Percentiles rank a stretch among this genome's conserved stretches.
Evolutionary conservation across 495 filamentous ascomycete genomes (phyloP).

Genomic region (Penicillium herquei): DNA sequence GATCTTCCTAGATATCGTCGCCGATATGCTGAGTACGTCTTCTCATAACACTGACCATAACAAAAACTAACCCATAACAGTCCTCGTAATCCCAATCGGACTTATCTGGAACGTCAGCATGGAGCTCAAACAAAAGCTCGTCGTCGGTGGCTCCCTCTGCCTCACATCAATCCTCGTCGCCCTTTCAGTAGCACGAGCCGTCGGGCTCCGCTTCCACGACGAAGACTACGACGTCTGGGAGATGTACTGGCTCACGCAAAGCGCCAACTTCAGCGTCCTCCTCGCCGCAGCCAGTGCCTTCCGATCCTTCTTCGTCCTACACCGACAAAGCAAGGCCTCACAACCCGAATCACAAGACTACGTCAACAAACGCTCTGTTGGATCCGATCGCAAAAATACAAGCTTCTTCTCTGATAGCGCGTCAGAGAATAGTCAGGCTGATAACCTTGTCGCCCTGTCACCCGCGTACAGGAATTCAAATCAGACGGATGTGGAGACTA

Average conservation of each 20-base stretch:
- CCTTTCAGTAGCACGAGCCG: background rate
- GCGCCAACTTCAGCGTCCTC: background rate
- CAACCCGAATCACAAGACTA: too few species aligned
- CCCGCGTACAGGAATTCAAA: too few species aligned
- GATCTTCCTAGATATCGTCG: background rate
- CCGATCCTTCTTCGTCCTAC: background rate
- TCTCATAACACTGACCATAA: background rate
- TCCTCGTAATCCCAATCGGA: background rate
- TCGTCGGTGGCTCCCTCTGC: background rate
- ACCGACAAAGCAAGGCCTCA: background rate
- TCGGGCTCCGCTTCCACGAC: background rate
- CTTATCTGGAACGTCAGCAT: background rate
- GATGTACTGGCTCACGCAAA: background rate
- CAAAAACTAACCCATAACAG: background rate
- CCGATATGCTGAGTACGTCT: background rate
- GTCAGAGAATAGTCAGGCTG: too few species aligned
- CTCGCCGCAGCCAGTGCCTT: background rate
- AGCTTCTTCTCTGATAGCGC: too few species aligned
- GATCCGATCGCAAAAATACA: too few species aligned
- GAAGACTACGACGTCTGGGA: background rate
- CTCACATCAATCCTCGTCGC: background rate
- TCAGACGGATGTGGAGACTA: too few species aligned
- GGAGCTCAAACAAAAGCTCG: background rate
- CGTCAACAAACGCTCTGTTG: too few species aligned
- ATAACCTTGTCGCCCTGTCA: too few species aligned